These are phyloP conservation scores for Arthrobotrys musiformis DNA, from an alignment of 2,329 filamentous ascomycete genomes.

Conservation along the genomic window DNA sequence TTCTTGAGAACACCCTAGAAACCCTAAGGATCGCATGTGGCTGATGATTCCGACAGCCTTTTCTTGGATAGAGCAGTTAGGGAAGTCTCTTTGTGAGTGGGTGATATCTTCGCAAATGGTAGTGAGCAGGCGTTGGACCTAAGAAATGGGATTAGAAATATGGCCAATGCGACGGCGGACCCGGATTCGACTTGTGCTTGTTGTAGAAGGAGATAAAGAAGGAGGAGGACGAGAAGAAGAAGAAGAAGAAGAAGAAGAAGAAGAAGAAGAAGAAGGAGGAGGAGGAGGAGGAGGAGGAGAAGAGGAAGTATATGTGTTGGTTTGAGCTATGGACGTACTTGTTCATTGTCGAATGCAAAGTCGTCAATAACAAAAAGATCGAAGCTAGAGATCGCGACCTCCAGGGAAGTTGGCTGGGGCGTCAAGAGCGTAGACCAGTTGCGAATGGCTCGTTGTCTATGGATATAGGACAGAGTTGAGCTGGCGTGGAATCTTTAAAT, in stretches of 20 bases:
- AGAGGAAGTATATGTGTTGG: neutral
- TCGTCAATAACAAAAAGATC: conserved; percentile 88
- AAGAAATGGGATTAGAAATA: neutral
- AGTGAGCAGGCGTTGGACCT: conserved; percentile 20
- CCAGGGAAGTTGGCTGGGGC: conserved; percentile 71
- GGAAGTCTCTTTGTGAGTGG: conserved; percentile 64
- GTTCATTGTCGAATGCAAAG: conserved; percentile 75
- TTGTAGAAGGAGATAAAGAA: too few species aligned
- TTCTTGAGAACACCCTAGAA: conserved; percentile 72
- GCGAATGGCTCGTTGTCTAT: conserved; percentile 80
- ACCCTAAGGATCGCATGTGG: conserved; percentile 75
- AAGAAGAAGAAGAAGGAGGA: too few species aligned
- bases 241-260: too few species aligned
- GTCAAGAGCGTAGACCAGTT: conserved; percentile 74
- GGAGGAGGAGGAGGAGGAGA: too few species aligned
- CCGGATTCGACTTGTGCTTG: too few species aligned
- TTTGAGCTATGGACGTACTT: conserved; percentile 62
- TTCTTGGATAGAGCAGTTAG: conserved; percentile 70
- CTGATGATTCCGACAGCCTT: conserved; percentile 75
- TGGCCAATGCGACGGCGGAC: neutral
- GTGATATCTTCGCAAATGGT: conserved; percentile 64
- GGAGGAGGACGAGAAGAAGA: too few species aligned
- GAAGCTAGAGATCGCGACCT: conserved; percentile 81
- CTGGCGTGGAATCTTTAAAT: conserved; percentile 76
- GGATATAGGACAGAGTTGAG: conserved; percentile 79